A percentile compares a stretch with the other conserved stretches of the same genome.
phyloP scores from a whole-genome alignment of 495 filamentous ascomycete genomes.

The Penicillium canescens region DNA sequence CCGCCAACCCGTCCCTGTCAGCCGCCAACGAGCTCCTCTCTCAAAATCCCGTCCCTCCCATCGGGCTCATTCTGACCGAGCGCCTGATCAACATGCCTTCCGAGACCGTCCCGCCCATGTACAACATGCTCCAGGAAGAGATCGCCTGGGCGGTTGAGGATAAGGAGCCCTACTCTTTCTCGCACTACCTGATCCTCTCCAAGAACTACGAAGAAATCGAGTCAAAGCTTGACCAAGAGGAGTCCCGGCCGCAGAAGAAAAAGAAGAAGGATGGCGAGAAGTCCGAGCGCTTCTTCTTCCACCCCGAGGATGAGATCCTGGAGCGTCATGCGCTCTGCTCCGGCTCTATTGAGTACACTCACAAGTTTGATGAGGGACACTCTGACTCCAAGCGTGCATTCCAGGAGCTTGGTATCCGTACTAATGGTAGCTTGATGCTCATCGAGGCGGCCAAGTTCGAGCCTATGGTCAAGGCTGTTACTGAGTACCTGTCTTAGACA shows the following conservation, averaged over 20 bases:
- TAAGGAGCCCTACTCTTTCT: slow-evolving; percentile 89
- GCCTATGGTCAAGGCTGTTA: slow-evolving; percentile 66
- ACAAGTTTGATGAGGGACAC: slow-evolving; percentile 70
- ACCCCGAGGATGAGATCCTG: slow-evolving; percentile 93
- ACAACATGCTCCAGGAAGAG: slow-evolving; percentile 92
- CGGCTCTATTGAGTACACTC: slow-evolving; percentile 73
- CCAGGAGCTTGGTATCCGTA: slow-evolving; percentile 86
- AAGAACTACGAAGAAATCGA: slow-evolving; percentile 88
- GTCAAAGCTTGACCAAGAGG: slow-evolving; percentile 73
- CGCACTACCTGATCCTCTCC: slow-evolving; percentile 87
- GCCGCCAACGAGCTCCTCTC: slow-evolving; percentile 56
- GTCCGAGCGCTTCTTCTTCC: slow-evolving; percentile 76
- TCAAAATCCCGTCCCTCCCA: slow-evolving; percentile 49
- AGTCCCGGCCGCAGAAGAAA: slow-evolving; percentile 71
- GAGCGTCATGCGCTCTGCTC: slow-evolving; percentile 66
- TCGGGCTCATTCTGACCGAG: slow-evolving; percentile 88
- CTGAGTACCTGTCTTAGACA: slow-evolving; percentile 62
- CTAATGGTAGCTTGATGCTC: slow-evolving; percentile 76
- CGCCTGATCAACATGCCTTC: slow-evolving; percentile 93
- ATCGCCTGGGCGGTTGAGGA: slow-evolving; percentile 87
- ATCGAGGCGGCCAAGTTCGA: slow-evolving; percentile 71
- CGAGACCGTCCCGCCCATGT: slow-evolving; percentile 93
- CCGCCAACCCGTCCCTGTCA: slow-evolving; percentile 52
- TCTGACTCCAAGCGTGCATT: slow-evolving; percentile 93
- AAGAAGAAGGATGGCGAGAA: slow-evolving; percentile 61